Evolutionary conservation across 1,284 basidiomycete genomes (phyloP).

Genomic region (Leccinum ambiguum): DNA sequence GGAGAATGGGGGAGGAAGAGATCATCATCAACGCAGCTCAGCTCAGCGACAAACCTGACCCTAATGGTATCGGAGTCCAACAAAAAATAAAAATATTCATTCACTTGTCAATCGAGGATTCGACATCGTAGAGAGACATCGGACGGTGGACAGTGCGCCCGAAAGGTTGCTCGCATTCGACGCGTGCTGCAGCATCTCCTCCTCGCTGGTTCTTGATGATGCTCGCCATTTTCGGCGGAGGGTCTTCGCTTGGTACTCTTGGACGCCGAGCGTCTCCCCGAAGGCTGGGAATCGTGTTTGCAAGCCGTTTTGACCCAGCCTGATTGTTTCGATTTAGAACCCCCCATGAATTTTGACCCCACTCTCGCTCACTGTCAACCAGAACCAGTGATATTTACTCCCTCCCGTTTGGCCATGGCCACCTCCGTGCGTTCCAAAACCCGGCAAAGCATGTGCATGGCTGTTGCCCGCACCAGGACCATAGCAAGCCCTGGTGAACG

Average conservation of each 20-base stretch:
- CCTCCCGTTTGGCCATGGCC: constrained; percentile 23
- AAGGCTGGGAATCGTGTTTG: constrained; percentile 69
- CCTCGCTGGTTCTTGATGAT: constrained; percentile 20
- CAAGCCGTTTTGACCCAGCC: constrained; percentile 43
- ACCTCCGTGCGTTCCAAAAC: constrained; percentile 21
- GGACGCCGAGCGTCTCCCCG: constrained; percentile 61
- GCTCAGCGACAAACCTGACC: neutral
- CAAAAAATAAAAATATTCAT: constrained; percentile 13
- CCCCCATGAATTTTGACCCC: constrained; percentile 4
- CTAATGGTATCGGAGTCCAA: neutral
- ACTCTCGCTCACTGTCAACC: constrained; percentile 19
- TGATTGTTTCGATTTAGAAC: constrained; percentile 5
- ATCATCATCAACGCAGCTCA: constrained; percentile 3
- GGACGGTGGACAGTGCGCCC: constrained; percentile 60
- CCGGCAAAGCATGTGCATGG: constrained; percentile 19
- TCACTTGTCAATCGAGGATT: constrained; percentile 72
- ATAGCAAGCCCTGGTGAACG: constrained; percentile 13
- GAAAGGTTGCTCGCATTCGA: constrained; percentile 64
- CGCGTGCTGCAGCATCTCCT: constrained; percentile 60
- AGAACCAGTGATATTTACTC: constrained; percentile 29
- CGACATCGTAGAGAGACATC: constrained; percentile 64
- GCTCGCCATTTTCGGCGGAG: constrained; percentile 60
- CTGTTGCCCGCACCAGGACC: constrained; percentile 16
- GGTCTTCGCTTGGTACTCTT: constrained; percentile 56
- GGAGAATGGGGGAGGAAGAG: neutral